Percentiles rank a stretch among this genome's conserved stretches.
These are phyloP conservation scores for Kurtzmaniella fragi DNA, from an alignment of 805 yeast genomes.

Conservation along the genomic window DNA sequence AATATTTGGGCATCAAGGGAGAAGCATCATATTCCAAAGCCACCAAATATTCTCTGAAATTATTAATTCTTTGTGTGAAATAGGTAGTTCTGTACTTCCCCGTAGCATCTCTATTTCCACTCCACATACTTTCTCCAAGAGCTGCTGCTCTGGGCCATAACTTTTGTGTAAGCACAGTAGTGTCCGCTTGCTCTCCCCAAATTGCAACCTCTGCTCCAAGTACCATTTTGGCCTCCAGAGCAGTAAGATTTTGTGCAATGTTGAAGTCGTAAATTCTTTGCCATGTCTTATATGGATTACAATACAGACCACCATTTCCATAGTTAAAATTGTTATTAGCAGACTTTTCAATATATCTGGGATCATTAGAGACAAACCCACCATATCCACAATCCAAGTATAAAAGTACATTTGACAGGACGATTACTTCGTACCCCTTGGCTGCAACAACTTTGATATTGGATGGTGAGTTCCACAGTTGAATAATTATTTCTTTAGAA, in stretches of 20 bases:
- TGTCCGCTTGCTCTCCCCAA: constrained; percentile 37
- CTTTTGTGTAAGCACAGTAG: constrained; percentile 20
- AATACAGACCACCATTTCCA: constrained; percentile 34
- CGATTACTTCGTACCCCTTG: constrained; percentile 34
- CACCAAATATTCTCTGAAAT: constrained; percentile 35
- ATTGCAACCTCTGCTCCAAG: constrained; percentile 36
- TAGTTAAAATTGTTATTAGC: constrained; percentile 20
- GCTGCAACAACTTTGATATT: constrained; percentile 23
- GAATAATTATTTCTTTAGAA: constrained; percentile 29
- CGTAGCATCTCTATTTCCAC: constrained; percentile 29
- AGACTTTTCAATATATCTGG: constrained; percentile 21
- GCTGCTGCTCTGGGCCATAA: constrained; percentile 41
- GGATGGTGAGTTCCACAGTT: constrained; percentile 23
- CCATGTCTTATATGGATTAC: constrained; percentile 42
- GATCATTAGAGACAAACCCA: constrained; percentile 31
- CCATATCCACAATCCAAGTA: constrained; percentile 41
- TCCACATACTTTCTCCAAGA: constrained; percentile 37
- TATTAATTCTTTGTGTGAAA: constrained; percentile 30
- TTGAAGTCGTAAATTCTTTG: constrained; percentile 36
- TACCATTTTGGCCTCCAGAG: constrained; percentile 21
- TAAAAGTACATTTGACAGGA: constrained; percentile 25
- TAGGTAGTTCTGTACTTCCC: constrained; percentile 23
- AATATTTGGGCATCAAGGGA: constrained; percentile 33
- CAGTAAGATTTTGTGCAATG: constrained; percentile 24
- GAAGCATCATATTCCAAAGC: constrained; percentile 27